Evolutionary conservation across 2,329 filamentous ascomycete species (phyloP).

Genomic region (Ophiognomonia clavigignenti-juglandacearum): DNA sequence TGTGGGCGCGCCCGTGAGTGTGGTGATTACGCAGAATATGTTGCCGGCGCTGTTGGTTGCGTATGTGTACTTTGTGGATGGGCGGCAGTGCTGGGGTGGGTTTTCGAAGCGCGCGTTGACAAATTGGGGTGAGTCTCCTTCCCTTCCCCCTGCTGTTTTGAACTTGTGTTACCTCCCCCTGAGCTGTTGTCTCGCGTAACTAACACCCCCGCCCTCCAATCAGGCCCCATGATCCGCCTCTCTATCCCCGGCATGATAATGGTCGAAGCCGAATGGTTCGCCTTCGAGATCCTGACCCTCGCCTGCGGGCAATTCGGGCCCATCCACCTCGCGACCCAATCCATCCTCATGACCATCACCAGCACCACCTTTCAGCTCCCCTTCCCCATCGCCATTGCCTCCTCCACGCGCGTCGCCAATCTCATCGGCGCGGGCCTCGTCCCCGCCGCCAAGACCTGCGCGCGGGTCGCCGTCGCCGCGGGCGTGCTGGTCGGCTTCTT

Average conservation of each 20-base stretch:
- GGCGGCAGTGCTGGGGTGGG: conserved; percentile 75
- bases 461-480: conserved; percentile 67
- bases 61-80: conserved; percentile 68
- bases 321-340: conserved; percentile 80
- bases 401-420: conserved; percentile 85
- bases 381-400: conserved; percentile 85
- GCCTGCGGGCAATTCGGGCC: conserved; percentile 74
- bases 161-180: conserved; percentile 5
- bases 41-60: conserved; percentile 68
- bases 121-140: conserved; percentile 63
- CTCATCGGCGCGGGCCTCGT: conserved; percentile 83
- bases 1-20: conserved; percentile 72
- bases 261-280: conserved; percentile 90
- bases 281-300: conserved; percentile 89
- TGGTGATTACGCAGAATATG: conserved; percentile 69
- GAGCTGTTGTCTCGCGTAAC: too few relatives aligned
- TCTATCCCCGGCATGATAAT: conserved; percentile 87
- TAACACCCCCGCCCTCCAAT: not conserved
- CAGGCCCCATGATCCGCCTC: conserved; percentile 73
- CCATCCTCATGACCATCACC: conserved; percentile 72
- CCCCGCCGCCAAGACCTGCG: conserved; percentile 72
- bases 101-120: conserved; percentile 64
- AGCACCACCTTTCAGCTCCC: conserved; percentile 85
- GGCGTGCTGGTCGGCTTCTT: conserved; percentile 69
- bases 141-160: not conserved